Percentiles rank a stretch among this genome's conserved stretches.
These are phyloP conservation scores for Coemansia sp. DNA, from an alignment of 192 early-diverging fungal species.

Conservation along the genomic window DNA sequence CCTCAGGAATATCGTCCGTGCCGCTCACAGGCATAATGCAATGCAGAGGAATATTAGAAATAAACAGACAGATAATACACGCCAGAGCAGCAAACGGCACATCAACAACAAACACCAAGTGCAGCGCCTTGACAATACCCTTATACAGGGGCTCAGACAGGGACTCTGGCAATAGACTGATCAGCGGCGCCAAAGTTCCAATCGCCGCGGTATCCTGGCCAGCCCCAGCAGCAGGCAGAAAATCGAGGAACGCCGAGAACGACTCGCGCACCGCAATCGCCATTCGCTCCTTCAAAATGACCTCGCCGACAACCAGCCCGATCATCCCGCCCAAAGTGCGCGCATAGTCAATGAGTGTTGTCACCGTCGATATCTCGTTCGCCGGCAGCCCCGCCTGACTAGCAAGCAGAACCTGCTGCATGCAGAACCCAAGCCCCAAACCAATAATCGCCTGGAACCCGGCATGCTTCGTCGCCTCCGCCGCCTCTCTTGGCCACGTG, in stretches of 20 bases:
- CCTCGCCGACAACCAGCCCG: conserved; percentile 45
- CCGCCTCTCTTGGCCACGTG: conserved; percentile 25
- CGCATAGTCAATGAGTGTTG: conserved; percentile 49
- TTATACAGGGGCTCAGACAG: conserved; percentile 22
- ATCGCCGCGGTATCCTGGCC: conserved; percentile 38
- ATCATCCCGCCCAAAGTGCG: conserved; percentile 55
- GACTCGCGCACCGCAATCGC: conserved; percentile 15
- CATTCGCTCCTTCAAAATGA: conserved; percentile 50
- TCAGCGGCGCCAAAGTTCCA: conserved; percentile 34
- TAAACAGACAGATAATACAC: conserved; percentile 38
- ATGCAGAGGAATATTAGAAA: conserved; percentile 42
- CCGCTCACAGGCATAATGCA: conserved; percentile 22
- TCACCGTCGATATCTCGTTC: conserved; percentile 48
- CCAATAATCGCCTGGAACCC: conserved; percentile 44
- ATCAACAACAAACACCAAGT: conserved; percentile 41
- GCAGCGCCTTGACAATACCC: conserved; percentile 38
- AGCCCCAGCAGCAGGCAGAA: neutral
- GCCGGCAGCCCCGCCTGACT: conserved; percentile 38
- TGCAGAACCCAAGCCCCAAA: conserved; percentile 46
- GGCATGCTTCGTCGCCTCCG: conserved; percentile 9
- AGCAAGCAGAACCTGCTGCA: conserved; percentile 51
- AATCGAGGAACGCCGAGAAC: conserved; percentile 20
- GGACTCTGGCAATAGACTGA: conserved; percentile 16
- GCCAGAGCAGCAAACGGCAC: conserved; percentile 48
- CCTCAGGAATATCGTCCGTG: conserved; percentile 37